phyloP scores from a whole-genome alignment of 2,329 filamentous ascomycete species.

The Microascus cirrosus region DNA sequence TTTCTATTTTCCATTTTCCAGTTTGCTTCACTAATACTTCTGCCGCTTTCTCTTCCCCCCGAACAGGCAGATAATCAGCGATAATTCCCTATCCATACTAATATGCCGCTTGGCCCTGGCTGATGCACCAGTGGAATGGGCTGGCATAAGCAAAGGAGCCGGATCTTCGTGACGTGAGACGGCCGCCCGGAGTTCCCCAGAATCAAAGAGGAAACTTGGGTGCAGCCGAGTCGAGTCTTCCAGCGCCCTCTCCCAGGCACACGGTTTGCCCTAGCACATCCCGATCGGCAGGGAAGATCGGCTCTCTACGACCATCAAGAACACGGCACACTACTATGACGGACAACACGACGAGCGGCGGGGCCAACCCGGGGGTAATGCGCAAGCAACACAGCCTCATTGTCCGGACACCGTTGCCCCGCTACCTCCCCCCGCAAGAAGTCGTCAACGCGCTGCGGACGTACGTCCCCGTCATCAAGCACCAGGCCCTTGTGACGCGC shows the following conservation, averaged over 20 bases:
- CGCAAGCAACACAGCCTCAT: conserved; percentile 14
- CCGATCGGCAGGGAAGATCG: neutral
- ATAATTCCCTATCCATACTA: too few species aligned
- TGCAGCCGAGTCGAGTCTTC: too few species aligned
- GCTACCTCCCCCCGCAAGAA: conserved; percentile 20
- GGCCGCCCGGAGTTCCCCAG: too few species aligned
- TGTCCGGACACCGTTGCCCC: conserved; percentile 29
- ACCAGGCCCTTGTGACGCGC: conserved; percentile 23
- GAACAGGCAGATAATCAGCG: too few species aligned
- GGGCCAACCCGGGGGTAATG: neutral
- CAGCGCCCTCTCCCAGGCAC: neutral
- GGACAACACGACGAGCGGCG: neutral
- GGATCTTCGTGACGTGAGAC: too few species aligned
- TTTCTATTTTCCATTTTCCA: too few species aligned
- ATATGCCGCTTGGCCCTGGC: too few species aligned
- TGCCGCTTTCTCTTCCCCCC: too few species aligned
- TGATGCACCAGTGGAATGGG: too few species aligned
- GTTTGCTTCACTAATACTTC: too few species aligned
- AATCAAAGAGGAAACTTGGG: too few species aligned
- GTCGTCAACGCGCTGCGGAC: conserved; percentile 27
- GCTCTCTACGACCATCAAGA: neutral
- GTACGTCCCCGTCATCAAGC: conserved; percentile 27
- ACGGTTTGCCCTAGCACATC: neutral
- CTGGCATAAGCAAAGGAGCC: too few species aligned
- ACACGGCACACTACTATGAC: neutral